Evolutionary conservation across 257 asterid genomes (phyloP), one percentile per base, ranked within the genome.

Genomic region (Lycium barbarum): DNA sequence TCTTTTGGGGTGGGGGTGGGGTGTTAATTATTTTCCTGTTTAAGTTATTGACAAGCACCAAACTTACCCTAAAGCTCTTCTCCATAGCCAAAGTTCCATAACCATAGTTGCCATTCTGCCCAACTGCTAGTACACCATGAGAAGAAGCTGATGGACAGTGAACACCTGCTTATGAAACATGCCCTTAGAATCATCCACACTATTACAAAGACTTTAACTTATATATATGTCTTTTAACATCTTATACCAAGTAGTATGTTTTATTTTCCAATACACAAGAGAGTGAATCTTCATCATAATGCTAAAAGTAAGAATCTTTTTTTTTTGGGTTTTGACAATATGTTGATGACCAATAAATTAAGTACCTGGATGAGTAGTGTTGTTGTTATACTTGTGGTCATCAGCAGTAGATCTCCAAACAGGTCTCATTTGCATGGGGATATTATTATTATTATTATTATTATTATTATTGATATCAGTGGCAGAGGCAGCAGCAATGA

Each of bases 61-160:
- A 61, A 80, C 97, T 90, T 67, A 96, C 99, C 88, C 94, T 85
- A 81, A 95, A 93, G 58, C 93, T 94, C 88, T 86, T 91, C 88
- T 95, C 98, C 96, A 95, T 92, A 58, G 98, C 95, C 74, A 91
- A 57, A 62, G 97, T 89, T 85, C 98, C 98, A 86, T 91, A 94
- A 18, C 91, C 93, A 43, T 87, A 87, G 85, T 87, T 89, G 11
- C 93, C 95, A 76, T 87, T 85, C 67, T 86, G 89, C n/a, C 84
- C 87, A 79, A 76, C 83, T 49, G 76, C 68, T 54, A 89, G 59
- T 79, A 88, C 22, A 61, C 90, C 94, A 35, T 87, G 83, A 3
- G 90, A 80, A 85, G 89, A 84, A 33, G 88, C 63, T 43, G 97
- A 92, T 2, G 93, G 88, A 83, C 97, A 91, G 53, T 93, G 88